A percentile compares a stretch with the other conserved stretches of the same genome.
phyloP scores from a whole-genome alignment of 441 rosid genomes.

The Theobroma grandiflorum region DNA sequence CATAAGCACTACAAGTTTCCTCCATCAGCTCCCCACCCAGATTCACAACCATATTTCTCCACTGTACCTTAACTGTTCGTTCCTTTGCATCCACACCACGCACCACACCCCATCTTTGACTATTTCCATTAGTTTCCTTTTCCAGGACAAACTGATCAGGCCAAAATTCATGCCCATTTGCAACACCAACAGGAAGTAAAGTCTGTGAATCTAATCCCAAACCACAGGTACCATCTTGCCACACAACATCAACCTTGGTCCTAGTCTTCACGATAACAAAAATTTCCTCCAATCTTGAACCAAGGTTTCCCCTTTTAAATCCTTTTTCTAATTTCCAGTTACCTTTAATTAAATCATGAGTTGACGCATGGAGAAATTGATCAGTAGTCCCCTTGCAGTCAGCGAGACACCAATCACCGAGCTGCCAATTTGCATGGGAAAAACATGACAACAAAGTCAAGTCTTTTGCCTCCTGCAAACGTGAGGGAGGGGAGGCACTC shows the following conservation, averaged over 20 bases:
- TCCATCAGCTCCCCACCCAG: constrained; percentile 45
- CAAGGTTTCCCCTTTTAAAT: constrained; percentile 40
- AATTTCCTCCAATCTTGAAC: constrained; percentile 46
- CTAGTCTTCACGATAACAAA: constrained; percentile 70
- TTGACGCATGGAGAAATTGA: constrained; percentile 33
- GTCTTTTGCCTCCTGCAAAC: constrained; percentile 59
- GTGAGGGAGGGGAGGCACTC: constrained; percentile 54
- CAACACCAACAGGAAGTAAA: constrained; percentile 63
- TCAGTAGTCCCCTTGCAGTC: constrained; percentile 40
- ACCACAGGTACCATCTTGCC: constrained; percentile 86
- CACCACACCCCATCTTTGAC: constrained; percentile 78
- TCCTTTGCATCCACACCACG: constrained; percentile 74
- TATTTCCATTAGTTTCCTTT: constrained; percentile 52
- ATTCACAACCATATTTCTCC: constrained; percentile 50
- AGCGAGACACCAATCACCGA: constrained; percentile 87
- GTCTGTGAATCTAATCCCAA: constrained; percentile 62
- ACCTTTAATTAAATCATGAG: constrained; percentile 31
- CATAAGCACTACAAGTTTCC: constrained; percentile 86
- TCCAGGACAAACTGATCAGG: constrained; percentile 87
- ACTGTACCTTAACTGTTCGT: constrained; percentile 73
- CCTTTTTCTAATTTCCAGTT: constrained; percentile 42
- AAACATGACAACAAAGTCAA: constrained; percentile 70
- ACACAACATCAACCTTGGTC: constrained; percentile 71
- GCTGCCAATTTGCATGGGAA: constrained; percentile 87
- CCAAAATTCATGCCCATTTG: constrained; percentile 88